Evolutionary conservation across 352 stramenopile genomes (phyloP).

Genomic region (Sclerospora graminicola): DNA sequence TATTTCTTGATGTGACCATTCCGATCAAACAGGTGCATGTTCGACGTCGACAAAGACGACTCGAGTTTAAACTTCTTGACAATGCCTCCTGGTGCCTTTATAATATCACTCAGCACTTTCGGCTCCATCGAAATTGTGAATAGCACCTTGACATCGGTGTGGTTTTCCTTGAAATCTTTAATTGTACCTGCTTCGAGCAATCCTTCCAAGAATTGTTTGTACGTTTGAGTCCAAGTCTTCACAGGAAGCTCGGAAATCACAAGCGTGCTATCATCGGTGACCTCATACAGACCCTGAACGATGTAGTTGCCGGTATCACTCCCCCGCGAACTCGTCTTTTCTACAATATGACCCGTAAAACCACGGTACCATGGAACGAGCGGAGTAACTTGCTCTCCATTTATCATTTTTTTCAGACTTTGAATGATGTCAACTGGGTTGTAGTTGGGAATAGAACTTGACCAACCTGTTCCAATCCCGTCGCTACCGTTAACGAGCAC

Average conservation of each 20-base stretch:
- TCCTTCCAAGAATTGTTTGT: conserved; percentile 92
- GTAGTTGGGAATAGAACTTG: conserved; percentile 88
- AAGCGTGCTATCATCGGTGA: conserved; percentile 83
- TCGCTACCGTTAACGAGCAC: conserved; percentile 94
- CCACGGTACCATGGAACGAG: conserved; percentile 89
- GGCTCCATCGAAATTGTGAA: conserved; percentile 83
- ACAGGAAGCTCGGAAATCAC: conserved; percentile 95
- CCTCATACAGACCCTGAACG: conserved; percentile 79
- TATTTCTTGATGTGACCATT: conserved; percentile 91
- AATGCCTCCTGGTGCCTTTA: conserved; percentile 61
- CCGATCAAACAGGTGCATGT: conserved; percentile 96
- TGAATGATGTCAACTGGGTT: conserved; percentile 87
- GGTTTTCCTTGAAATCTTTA: conserved; percentile 90
- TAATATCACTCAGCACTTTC: conserved; percentile 58
- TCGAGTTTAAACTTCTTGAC: conserved; percentile 96
- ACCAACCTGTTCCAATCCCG: conserved; percentile 97
- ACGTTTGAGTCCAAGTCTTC: conserved; percentile 93
- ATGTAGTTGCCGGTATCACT: conserved; percentile 59
- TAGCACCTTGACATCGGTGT: conserved; percentile 88
- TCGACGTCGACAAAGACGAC: conserved; percentile 88
- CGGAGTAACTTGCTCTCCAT: conserved; percentile 35
- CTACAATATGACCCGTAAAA: conserved; percentile 83
- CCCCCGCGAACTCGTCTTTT: conserved; percentile 49
- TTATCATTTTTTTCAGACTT: conserved; percentile 58
- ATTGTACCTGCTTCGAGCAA: conserved; percentile 82